Conservation (phyloP, 1,139 yeast species). For the Blastobotrys indianensis region DNA sequence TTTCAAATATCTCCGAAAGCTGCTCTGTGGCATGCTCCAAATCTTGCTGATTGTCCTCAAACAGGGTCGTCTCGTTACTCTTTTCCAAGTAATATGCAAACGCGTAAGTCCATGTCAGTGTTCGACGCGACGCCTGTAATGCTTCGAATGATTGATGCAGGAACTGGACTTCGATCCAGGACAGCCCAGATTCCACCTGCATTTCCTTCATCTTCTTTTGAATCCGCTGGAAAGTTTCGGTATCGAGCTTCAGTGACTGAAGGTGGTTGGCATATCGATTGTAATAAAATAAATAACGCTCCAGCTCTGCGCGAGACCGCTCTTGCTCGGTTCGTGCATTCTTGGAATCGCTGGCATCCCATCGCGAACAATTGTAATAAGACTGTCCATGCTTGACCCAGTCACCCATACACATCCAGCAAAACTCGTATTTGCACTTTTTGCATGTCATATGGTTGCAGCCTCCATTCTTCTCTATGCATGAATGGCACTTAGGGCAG, state of each 20-base stretch:
- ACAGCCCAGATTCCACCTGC: slow-evolving; percentile 57
- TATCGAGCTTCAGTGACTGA: slow-evolving; percentile 69
- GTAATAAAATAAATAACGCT: slow-evolving; percentile 72
- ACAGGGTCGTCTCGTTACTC: slow-evolving; percentile 42
- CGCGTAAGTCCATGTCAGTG: slow-evolving; percentile 89
- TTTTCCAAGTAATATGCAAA: slow-evolving; percentile 62
- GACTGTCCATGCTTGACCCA: slow-evolving; percentile 71
- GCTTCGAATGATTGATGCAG: slow-evolving; percentile 64
- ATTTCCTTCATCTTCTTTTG: slow-evolving; percentile 59
- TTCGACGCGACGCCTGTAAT: slow-evolving; percentile 63
- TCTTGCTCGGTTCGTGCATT: slow-evolving; percentile 33
- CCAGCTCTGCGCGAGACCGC: slow-evolving; percentile 40
- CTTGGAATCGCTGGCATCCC: slow-evolving; percentile 40
- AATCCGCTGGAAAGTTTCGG: slow-evolving; percentile 54
- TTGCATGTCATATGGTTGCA: slow-evolving; percentile 94
- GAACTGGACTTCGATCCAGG: slow-evolving; percentile 90
- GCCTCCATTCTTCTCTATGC: slow-evolving; percentile 81
- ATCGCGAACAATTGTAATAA: slow-evolving; percentile 64
- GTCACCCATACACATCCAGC: slow-evolving; percentile 84
- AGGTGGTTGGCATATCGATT: slow-evolving; percentile 73
- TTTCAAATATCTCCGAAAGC: slow-evolving; percentile 59
- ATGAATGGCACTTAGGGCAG: slow-evolving; percentile 62
- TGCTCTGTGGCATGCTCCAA: slow-evolving; percentile 73
- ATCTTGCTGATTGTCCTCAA: slow-evolving; percentile 70
- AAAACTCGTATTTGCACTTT: slow-evolving; percentile 72